Conservation (phyloP, 2,329 filamentous ascomycete species). For the Aspergillus arachidicola region DNA sequence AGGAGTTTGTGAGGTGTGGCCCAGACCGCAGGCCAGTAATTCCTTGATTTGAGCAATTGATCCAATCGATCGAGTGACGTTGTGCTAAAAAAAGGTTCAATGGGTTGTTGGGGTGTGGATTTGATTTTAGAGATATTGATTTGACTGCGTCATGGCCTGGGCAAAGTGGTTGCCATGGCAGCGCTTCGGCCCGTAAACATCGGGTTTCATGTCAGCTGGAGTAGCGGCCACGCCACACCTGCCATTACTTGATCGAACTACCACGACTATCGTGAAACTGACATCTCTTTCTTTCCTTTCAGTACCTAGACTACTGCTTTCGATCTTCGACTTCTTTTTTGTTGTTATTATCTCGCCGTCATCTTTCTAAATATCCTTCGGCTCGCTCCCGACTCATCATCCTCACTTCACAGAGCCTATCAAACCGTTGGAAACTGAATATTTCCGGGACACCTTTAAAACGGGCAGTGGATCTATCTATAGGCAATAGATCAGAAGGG, state of each 20-base stretch:
- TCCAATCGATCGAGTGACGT: neutral
- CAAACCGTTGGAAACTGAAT: conserved; percentile 1
- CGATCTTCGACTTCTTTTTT: conserved; percentile 7
- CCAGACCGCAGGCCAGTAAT: neutral
- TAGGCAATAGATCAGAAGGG: conserved; percentile 19
- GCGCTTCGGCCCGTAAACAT: conserved; percentile 40
- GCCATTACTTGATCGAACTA: conserved; percentile 10
- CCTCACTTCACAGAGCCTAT: neutral
- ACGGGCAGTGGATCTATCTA: conserved; percentile 19
- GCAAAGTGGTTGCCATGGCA: conserved; percentile 40
- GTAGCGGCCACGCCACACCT: conserved; percentile 10
- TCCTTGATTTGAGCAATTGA: neutral
- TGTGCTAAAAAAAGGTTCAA: conserved; percentile 3
- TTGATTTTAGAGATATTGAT: neutral
- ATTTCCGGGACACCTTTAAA: conserved; percentile 9
- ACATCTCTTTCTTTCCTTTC: conserved; percentile 23
- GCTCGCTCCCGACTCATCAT: neutral
- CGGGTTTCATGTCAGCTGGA: conserved; percentile 22
- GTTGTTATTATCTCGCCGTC: neutral
- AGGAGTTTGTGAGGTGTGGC: neutral
- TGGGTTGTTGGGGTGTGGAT: neutral
- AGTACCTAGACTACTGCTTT: conserved; percentile 12
- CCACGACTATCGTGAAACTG: conserved; percentile 12
- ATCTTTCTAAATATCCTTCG: neutral
- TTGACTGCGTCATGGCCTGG: neutral